Conservation (phyloP, 768 basidiomycete species). For the Lepiota brunneoincarnata region DNA sequence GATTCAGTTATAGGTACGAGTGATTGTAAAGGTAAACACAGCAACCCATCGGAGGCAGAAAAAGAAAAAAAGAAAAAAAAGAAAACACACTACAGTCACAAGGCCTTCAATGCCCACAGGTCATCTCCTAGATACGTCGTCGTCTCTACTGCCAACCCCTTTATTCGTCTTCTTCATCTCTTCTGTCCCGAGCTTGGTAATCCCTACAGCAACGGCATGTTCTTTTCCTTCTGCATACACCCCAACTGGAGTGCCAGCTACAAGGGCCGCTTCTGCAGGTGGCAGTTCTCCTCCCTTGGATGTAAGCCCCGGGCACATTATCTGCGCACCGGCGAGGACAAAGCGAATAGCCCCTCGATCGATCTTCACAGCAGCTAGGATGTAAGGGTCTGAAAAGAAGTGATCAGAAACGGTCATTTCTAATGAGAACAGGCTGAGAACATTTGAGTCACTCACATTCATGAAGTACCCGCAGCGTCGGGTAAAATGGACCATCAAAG, state of each 20-base stretch:
- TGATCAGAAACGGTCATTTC: slow-evolving; percentile 6
- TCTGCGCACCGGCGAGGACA: slow-evolving; percentile 87
- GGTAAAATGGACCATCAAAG: slow-evolving; percentile 90
- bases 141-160: slow-evolving; percentile 85
- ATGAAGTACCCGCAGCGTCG: slow-evolving; percentile 86
- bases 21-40: too few relatives aligned
- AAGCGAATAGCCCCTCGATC: slow-evolving; percentile 99
- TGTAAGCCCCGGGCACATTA: slow-evolving; percentile 97
- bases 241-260: slow-evolving; percentile 77
- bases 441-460: slow-evolving; percentile 60
- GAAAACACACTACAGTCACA: slow-evolving; percentile 35
- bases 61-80: too few relatives aligned
- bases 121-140: slow-evolving; percentile 88
- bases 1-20: too few relatives aligned
- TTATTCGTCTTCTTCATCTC: slow-evolving; percentile 91
- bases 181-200: slow-evolving; percentile 79
- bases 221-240: slow-evolving; percentile 97
- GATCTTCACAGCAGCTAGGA: slow-evolving; percentile 84
- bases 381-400: slow-evolving; percentile 70
- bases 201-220: slow-evolving; percentile 82
- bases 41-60: too few relatives aligned
- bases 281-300: slow-evolving; percentile 90
- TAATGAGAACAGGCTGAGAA: slow-evolving; percentile 4
- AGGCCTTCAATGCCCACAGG: slow-evolving; percentile 67
- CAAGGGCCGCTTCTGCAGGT: slow-evolving; percentile 61